Evolutionary conservation across 495 filamentous ascomycete genomes (phyloP).

Genomic region (Hyaloscypha bicolor): DNA sequence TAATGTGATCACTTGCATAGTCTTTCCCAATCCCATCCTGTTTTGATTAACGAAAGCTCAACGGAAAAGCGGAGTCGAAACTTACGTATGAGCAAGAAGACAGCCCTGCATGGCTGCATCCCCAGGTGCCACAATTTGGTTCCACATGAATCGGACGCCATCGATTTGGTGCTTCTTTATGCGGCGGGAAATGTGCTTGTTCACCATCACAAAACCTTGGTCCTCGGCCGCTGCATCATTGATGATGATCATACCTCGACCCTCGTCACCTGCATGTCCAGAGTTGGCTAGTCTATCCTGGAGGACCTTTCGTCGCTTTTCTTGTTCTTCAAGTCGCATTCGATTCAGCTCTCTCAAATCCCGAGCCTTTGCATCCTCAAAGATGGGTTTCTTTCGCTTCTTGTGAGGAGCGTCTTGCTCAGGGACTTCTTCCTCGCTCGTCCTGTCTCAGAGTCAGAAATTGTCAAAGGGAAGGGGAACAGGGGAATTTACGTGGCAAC

Average conservation of each 20-base stretch:
- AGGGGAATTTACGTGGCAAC: conserved; percentile 12
- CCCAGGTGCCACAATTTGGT: conserved; percentile 56
- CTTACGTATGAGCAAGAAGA: conserved; percentile 74
- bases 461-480: background rate
- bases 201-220: conserved; percentile 52
- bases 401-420: conserved; percentile 32
- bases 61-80: background rate
- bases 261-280: conserved; percentile 44
- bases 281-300: conserved; percentile 43
- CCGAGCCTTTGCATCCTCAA: conserved; percentile 48
- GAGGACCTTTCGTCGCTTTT: conserved; percentile 50
- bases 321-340: conserved; percentile 47
- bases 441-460: background rate
- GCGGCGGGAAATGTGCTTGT: conserved; percentile 46
- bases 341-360: conserved; percentile 49
- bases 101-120: conserved; percentile 62
- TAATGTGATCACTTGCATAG: conserved; percentile 85
- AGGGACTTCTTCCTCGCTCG: conserved; percentile 13
- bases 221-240: conserved; percentile 68
- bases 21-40: conserved; percentile 88
- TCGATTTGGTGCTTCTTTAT: conserved; percentile 61
- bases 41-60: background rate
- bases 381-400: conserved; percentile 49
- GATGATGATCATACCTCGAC: conserved; percentile 55
- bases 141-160: conserved; percentile 90